phyloP scores from a whole-genome alignment of 1,139 yeast genomes.

The Scheffersomyces cryptocercus region DNA sequence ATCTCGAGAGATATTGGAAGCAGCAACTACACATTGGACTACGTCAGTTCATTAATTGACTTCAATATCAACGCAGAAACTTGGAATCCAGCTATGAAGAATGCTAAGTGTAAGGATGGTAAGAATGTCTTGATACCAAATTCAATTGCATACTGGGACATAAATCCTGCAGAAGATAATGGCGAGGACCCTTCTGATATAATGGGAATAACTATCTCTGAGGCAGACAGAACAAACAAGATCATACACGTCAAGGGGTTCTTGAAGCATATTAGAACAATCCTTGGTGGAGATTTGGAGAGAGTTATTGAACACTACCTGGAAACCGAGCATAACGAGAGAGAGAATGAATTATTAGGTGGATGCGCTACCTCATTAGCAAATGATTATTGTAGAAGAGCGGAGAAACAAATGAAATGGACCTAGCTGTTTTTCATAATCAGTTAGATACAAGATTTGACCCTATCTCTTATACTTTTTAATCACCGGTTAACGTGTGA shows the following conservation, averaged over 20 bases:
- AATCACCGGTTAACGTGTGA: too few relatives aligned
- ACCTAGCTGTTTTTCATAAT: too few relatives aligned
- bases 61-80: conserved; percentile 19
- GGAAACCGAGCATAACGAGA: neutral
- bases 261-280: conserved; percentile 13
- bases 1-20: conserved; percentile 12
- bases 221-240: conserved; percentile 20
- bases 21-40: conserved; percentile 14
- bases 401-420: conserved; percentile 6
- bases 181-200: conserved; percentile 10
- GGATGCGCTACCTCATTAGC: conserved; percentile 14
- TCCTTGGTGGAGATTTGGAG: conserved; percentile 5
- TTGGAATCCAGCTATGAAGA: conserved; percentile 10
- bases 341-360: conserved; percentile 12
- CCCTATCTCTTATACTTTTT: too few relatives aligned
- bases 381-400: conserved; percentile 11
- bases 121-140: conserved; percentile 22
- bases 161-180: neutral
- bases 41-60: conserved; percentile 19
- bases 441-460: too few relatives aligned
- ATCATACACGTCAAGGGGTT: conserved; percentile 18
- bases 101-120: conserved; percentile 18
- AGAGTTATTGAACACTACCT: neutral
- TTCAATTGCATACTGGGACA: conserved; percentile 20
- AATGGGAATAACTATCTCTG: conserved; percentile 22